These are phyloP conservation scores for Pittosporum tobira DNA, from an alignment of 129 eudicot genomes.

Conservation along the genomic window DNA sequence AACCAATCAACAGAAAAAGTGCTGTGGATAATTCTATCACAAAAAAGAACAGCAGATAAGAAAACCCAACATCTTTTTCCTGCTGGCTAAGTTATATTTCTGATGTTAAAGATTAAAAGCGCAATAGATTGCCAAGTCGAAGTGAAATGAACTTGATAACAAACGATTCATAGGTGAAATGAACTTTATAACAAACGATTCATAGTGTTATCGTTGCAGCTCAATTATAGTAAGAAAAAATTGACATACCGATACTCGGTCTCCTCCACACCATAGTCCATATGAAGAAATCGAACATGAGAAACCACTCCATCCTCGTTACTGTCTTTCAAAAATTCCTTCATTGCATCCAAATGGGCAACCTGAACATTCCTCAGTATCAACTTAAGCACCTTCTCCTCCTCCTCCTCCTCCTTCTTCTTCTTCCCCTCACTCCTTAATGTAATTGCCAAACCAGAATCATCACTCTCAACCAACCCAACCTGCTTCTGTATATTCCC, in stretches of 20 bases:
- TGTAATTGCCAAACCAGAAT: conserved; percentile 45
- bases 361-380: conserved; percentile 57
- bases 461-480: conserved; percentile 36
- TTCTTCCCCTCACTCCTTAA: conserved; percentile 35
- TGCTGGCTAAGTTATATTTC: background rate
- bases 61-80: background rate
- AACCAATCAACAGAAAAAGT: background rate
- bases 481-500: conserved; percentile 57
- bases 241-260: conserved; percentile 66
- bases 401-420: conserved; percentile 33
- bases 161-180: background rate
- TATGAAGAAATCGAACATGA: conserved; percentile 65
- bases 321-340: conserved; percentile 38
- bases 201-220: background rate
- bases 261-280: conserved; percentile 67
- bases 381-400: conserved; percentile 36
- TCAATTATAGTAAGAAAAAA: background rate
- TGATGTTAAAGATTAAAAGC: no score
- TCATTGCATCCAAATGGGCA: conserved; percentile 77
- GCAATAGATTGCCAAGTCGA: background rate
- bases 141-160: background rate
- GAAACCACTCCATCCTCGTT: conserved; percentile 57
- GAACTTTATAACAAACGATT: background rate
- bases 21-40: background rate
- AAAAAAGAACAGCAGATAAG: no score